Evolutionary conservation across 2,329 filamentous ascomycete genomes (phyloP).

Genomic region (Dothideomycetidae sp.): DNA sequence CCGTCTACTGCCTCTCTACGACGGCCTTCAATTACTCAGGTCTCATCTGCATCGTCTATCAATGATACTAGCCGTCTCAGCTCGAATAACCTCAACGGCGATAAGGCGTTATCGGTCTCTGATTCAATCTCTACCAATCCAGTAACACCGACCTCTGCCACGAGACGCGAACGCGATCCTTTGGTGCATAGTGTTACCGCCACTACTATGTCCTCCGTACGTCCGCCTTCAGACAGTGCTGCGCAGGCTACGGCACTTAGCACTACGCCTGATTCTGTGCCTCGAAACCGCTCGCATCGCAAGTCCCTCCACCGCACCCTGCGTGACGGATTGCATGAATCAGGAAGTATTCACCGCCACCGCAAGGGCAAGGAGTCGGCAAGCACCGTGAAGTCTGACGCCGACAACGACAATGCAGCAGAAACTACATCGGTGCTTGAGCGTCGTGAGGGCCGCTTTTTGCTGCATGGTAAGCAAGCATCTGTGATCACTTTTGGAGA

Average conservation of each 20-base stretch:
- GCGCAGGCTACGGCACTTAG: not conserved
- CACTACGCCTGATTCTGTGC: constrained; percentile 1
- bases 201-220: constrained; percentile 8
- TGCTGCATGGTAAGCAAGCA: constrained; percentile 94
- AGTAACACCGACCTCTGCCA: constrained; percentile 8
- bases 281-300: constrained; percentile 44
- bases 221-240: constrained; percentile 32
- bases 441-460: constrained; percentile 76
- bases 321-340: constrained; percentile 41
- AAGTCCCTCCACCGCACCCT: constrained; percentile 82
- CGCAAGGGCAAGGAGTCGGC: constrained; percentile 63
- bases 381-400: constrained; percentile 36
- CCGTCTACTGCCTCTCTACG: constrained; percentile 13
- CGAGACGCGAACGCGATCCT: constrained; percentile 3
- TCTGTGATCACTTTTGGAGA: constrained; percentile 91
- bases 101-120: constrained; percentile 3
- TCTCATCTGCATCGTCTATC: constrained; percentile 5
- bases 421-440: constrained; percentile 53
- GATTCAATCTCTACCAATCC: constrained; percentile 6
- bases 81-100: constrained; percentile 1
- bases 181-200: constrained; percentile 6
- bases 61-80: constrained; percentile 2
- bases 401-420: constrained; percentile 32
- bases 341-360: constrained; percentile 45
- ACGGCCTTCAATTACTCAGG: constrained; percentile 5